Evolutionary conservation across 371 early-diverging fungal genomes (phyloP).

Genomic region (Mucor indicus): DNA sequence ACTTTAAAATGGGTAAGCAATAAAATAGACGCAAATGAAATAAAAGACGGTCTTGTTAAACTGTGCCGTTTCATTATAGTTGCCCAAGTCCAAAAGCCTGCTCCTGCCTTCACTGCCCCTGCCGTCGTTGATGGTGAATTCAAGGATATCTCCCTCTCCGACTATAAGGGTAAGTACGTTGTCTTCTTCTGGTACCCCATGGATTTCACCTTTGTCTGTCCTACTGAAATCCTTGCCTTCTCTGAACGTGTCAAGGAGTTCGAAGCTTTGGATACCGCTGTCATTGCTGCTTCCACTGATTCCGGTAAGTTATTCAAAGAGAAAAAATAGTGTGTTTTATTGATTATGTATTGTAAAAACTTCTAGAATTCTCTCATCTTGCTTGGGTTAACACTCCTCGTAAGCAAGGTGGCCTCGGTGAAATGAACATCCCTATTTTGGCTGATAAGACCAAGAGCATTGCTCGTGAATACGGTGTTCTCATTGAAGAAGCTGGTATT

Average conservation of each 20-base stretch:
- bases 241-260: conserved; percentile 68
- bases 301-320: conserved; percentile 32
- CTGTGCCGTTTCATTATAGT: too few relatives aligned
- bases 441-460: conserved; percentile 75
- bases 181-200: conserved; percentile 50
- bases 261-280: conserved; percentile 55
- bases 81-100: conserved; percentile 51
- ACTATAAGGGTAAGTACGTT: conserved; percentile 81
- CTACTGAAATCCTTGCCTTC: conserved; percentile 73
- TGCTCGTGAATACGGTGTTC: conserved; percentile 68
- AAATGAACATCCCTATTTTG: conserved; percentile 67
- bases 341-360: too few relatives aligned
- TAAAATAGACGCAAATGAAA: too few relatives aligned
- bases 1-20: too few relatives aligned
- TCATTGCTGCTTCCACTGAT: conserved; percentile 49
- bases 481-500: conserved; percentile 62
- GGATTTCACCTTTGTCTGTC: conserved; percentile 63
- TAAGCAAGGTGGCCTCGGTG: conserved; percentile 79
- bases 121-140: conserved; percentile 77
- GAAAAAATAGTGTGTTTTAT: neutral
- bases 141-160: conserved; percentile 75
- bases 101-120: conserved; percentile 76
- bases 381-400: conserved; percentile 71
- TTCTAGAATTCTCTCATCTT: conserved; percentile 48
- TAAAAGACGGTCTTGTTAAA: too few relatives aligned